Percentiles rank a stretch among this genome's conserved stretches.
phyloP scores from a whole-genome alignment of 306 rosid genomes.

The Glycine soja region DNA sequence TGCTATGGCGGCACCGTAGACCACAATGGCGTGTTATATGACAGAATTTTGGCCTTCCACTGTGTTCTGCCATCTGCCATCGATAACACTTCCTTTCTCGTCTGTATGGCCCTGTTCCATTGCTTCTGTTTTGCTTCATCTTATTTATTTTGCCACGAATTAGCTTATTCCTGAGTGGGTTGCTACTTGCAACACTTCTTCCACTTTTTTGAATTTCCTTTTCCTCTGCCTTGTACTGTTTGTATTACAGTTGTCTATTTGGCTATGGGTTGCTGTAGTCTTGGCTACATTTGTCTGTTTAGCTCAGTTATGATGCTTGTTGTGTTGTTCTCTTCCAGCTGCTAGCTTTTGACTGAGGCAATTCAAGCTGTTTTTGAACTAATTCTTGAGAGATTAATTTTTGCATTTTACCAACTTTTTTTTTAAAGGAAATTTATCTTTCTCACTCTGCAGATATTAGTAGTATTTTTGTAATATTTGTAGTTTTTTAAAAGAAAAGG shows the following conservation, averaged over 20 bases:
- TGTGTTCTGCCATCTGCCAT: too few relatives aligned
- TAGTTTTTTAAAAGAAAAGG: background rate
- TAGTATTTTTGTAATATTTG: background rate
- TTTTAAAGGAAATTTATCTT: slow-evolving; percentile 2
- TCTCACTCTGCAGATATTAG: background rate
- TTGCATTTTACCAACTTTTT: background rate
- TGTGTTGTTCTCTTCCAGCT: slow-evolving; percentile 31
- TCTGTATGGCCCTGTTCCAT: background rate
- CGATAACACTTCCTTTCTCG: background rate
- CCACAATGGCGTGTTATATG: too few relatives aligned
- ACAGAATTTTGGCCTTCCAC: too few relatives aligned
- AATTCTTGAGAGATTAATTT: background rate
- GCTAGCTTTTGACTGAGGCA: slow-evolving; percentile 7
- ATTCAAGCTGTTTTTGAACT: background rate
- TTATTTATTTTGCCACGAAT: background rate
- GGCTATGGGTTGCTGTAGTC: slow-evolving; percentile 21
- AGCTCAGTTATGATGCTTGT: background rate
- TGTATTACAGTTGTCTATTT: slow-evolving; percentile 11
- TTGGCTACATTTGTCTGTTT: background rate
- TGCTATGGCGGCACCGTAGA: too few relatives aligned
- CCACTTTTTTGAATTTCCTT: background rate
- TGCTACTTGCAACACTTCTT: background rate
- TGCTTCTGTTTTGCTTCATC: background rate
- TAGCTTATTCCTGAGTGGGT: background rate
- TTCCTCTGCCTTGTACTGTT: background rate